phyloP scores from a whole-genome alignment of 1,139 yeast species.

The Saccharomycopsis hybrid region DNA sequence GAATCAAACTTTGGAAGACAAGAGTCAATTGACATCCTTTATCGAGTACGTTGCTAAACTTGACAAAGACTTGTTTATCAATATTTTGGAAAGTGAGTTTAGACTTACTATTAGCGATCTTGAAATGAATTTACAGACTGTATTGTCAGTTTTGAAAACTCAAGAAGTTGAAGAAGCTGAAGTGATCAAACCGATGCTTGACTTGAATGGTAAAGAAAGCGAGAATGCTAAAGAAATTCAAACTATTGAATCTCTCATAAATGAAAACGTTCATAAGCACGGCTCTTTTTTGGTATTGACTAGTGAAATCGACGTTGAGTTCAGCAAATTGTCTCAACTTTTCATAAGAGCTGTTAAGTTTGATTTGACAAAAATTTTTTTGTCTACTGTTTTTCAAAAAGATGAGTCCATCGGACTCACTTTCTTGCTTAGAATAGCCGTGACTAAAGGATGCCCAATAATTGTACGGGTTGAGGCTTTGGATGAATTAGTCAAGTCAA shows the following conservation, averaged over 20 bases:
- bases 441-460: constrained; percentile 52
- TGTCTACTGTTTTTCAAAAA: constrained; percentile 30
- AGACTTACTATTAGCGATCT: constrained; percentile 39
- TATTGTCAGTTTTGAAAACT: constrained; percentile 47
- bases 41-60: constrained; percentile 37
- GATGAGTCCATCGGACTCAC: constrained; percentile 38
- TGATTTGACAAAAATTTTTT: constrained; percentile 30
- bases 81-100: constrained; percentile 5
- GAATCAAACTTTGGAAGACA: constrained; percentile 28
- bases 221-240: constrained; percentile 23
- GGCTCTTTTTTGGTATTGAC: constrained; percentile 36
- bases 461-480: constrained; percentile 46
- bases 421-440: constrained; percentile 50
- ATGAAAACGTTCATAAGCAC: constrained; percentile 29
- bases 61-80: constrained; percentile 3
- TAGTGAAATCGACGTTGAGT: constrained; percentile 36
- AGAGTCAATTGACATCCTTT: constrained; percentile 34
- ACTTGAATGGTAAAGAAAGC: no score
- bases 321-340: constrained; percentile 35
- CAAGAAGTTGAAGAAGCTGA: constrained; percentile 2
- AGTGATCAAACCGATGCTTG: no score
- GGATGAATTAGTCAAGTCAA: constrained; percentile 32
- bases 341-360: constrained; percentile 38
- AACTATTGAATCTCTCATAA: constrained; percentile 24
- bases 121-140: constrained; percentile 65